phyloP scores from a whole-genome alignment of 805 yeast species.

The Ascoidea asiatica region DNA sequence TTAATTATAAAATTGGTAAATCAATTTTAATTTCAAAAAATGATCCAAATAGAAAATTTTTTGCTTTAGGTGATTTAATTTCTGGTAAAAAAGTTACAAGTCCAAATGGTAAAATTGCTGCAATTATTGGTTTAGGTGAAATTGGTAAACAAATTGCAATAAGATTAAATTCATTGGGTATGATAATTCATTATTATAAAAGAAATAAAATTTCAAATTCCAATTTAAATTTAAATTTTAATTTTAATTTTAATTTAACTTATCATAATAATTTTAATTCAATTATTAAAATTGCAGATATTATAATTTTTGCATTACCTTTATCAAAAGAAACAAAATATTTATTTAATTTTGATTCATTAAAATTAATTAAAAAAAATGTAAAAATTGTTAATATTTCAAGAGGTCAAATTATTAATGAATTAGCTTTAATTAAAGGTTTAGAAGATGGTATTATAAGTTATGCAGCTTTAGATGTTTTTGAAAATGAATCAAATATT shows the following conservation, averaged over 20 bases:
- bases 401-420: slow-evolving; percentile 75
- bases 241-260: slow-evolving; percentile 16
- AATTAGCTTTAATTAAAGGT: slow-evolving; percentile 38
- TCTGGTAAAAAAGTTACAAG: slow-evolving; percentile 4
- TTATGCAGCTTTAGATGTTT: slow-evolving; percentile 63
- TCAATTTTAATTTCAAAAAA: too few relatives aligned
- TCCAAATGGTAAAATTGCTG: slow-evolving; percentile 28
- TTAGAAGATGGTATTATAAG: slow-evolving; percentile 53
- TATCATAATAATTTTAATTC: slow-evolving; percentile 10
- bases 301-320: slow-evolving; percentile 25
- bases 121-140: slow-evolving; percentile 34
- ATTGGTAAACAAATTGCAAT: slow-evolving; percentile 31
- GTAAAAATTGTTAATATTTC: slow-evolving; percentile 73
- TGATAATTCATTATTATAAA: slow-evolving; percentile 29
- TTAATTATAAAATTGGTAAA: too few relatives aligned
- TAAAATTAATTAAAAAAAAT: slow-evolving; percentile 65
- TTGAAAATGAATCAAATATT: slow-evolving; percentile 63
- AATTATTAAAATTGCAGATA: slow-evolving; percentile 17
- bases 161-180: slow-evolving; percentile 28
- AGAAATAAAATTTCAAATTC: slow-evolving; percentile 22
- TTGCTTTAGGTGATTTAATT: background rate
- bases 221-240: slow-evolving; percentile 17
- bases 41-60: too few relatives aligned
- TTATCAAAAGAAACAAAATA: slow-evolving; percentile 23
- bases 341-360: slow-evolving; percentile 30